Conservation (phyloP, 2,329 filamentous ascomycete genomes). For the Raffaelea deltoideospora region DNA sequence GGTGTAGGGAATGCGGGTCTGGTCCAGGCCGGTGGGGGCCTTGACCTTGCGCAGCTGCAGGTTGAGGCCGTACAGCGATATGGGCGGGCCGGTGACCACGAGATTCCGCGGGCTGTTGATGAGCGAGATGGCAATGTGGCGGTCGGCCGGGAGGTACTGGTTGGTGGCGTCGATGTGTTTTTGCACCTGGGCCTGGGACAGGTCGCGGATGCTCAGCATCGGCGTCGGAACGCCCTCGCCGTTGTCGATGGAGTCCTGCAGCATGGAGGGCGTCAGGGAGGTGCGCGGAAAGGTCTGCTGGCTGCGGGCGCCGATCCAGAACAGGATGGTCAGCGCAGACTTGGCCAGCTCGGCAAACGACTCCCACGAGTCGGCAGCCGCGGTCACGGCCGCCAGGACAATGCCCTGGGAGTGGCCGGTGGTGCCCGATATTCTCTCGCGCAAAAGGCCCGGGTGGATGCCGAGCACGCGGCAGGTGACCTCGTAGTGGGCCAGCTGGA, state of each 20-base stretch:
- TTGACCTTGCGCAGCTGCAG: slow-evolving; percentile 91
- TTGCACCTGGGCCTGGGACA: slow-evolving; percentile 76
- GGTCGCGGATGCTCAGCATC: slow-evolving; percentile 93
- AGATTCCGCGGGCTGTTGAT: slow-evolving; percentile 96
- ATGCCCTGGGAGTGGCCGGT: slow-evolving; percentile 97
- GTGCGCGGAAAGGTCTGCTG: slow-evolving; percentile 95
- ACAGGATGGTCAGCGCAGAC: slow-evolving; percentile 78
- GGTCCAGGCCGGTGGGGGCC: slow-evolving; percentile 91
- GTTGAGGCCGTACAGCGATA: slow-evolving; percentile 92
- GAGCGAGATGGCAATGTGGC: slow-evolving; percentile 88
- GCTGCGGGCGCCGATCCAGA: slow-evolving; percentile 96
- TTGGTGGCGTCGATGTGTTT: slow-evolving; percentile 96
- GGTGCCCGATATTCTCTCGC: slow-evolving; percentile 70
- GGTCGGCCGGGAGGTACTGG: slow-evolving; percentile 80
- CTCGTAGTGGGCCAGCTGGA: slow-evolving; percentile 89
- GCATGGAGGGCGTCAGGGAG: slow-evolving; percentile 75
- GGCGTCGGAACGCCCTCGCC: slow-evolving; percentile 93
- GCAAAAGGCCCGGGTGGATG: slow-evolving; percentile 73
- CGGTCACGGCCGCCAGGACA: slow-evolving; percentile 81
- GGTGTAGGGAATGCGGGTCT: slow-evolving; percentile 85
- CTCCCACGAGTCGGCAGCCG: slow-evolving; percentile 85
- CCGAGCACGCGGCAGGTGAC: slow-evolving; percentile 88
- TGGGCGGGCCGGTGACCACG: slow-evolving; percentile 89
- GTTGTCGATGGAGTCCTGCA: slow-evolving; percentile 86
- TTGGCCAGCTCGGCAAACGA: slow-evolving; percentile 68